phyloP scores from a whole-genome alignment of 2,329 filamentous ascomycete genomes.

The Fusarium nurragi region DNA sequence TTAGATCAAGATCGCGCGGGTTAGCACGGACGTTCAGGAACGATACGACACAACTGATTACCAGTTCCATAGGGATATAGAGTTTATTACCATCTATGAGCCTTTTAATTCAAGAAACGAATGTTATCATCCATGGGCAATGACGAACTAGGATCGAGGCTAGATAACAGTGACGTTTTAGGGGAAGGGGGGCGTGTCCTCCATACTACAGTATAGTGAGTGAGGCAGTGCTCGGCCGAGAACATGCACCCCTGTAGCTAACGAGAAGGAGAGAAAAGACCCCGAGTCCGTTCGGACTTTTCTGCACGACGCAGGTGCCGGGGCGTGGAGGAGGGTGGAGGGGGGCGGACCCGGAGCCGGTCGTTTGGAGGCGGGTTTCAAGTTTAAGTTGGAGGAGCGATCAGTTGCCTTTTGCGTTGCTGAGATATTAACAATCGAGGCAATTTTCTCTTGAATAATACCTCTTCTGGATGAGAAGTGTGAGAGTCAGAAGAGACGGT shows the following conservation, averaged over 20 bases:
- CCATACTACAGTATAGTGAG: constrained; percentile 1
- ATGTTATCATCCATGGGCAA: constrained; percentile 10
- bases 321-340: constrained; percentile 13
- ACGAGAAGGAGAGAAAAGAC: constrained; percentile 5
- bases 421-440: neutral
- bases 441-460: neutral
- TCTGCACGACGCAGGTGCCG: constrained; percentile 6
- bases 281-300: constrained; percentile 5
- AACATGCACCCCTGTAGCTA: constrained; percentile 13
- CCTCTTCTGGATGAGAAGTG: neutral
- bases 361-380: constrained; percentile 34
- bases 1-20: constrained; percentile 5
- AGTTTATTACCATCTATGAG: neutral
- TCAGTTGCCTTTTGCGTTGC: constrained; percentile 29
- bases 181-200: constrained; percentile 7
- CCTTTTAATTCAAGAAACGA: constrained; percentile 16
- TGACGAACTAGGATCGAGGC: constrained; percentile 25
- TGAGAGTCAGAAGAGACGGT: constrained; percentile 16
- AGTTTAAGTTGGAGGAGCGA: constrained; percentile 41
- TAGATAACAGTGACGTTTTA: constrained; percentile 33
- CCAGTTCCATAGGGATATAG: neutral
- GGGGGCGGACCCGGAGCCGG: constrained; percentile 17
- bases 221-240: constrained; percentile 43
- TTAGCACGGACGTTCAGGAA: constrained; percentile 14
- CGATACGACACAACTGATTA: constrained; percentile 12